These are phyloP conservation scores for Trifolium subterraneum DNA, from an alignment of 306 rosid genomes.

Conservation along the genomic window DNA sequence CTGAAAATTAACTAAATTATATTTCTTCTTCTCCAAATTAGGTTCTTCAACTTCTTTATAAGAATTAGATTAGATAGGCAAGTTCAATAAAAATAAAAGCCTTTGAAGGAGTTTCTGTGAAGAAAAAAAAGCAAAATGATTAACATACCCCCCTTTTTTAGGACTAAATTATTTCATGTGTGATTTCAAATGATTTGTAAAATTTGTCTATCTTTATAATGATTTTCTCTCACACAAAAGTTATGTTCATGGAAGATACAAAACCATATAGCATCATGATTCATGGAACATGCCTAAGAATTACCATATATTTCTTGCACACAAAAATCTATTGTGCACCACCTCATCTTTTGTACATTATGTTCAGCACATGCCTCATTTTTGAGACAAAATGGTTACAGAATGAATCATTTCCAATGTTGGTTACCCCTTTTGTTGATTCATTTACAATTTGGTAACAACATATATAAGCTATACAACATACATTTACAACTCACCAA, in stretches of 20 bases:
- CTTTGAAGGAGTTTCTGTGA: background rate
- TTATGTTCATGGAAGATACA: background rate
- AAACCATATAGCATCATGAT: constrained; percentile 10
- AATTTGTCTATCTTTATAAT: constrained; percentile 5
- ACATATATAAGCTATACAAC: constrained; percentile 45
- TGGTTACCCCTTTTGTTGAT: constrained; percentile 27
- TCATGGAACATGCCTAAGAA: background rate
- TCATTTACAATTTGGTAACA: constrained; percentile 47
- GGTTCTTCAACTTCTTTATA: no score
- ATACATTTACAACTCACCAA: constrained; percentile 38
- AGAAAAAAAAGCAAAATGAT: constrained; percentile 1
- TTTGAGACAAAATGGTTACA: constrained; percentile 19
- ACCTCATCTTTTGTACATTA: constrained; percentile 32
- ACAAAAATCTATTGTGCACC: constrained; percentile 4
- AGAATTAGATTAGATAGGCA: no score
- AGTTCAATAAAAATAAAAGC: background rate
- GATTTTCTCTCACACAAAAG: constrained; percentile 5
- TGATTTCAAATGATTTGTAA: background rate
- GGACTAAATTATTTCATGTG: background rate
- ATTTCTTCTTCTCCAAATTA: no score
- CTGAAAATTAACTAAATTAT: no score
- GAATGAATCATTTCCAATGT: constrained; percentile 34
- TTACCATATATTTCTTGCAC: background rate
- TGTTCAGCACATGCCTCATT: constrained; percentile 10
- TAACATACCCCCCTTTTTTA: background rate